Base-by-base conservation (phyloP, 2,329 filamentous ascomycete species). In the Decorospora gaudefroyi region DNA sequence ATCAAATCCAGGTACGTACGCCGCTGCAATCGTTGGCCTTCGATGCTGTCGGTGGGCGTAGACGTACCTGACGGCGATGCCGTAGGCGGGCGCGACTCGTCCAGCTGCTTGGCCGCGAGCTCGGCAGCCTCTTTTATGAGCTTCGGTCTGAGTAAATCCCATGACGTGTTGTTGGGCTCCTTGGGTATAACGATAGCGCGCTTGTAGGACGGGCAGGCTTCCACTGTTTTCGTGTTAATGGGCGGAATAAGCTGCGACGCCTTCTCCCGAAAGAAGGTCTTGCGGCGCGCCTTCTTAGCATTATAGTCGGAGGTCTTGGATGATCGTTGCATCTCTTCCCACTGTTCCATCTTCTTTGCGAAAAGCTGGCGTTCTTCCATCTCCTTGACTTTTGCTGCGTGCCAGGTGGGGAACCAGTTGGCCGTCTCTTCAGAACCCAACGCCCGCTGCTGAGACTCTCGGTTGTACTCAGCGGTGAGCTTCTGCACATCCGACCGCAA, bases 131-230 rank as follows among this genome's bases (percentile, higher is more conserved):
- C 68, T 28, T 64, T 65, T 48, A 69, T 61, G 4, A 70, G 54
- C 44, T 70, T 70, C 3, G 67, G 67, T 34, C 60, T 67, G 34
- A 70, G 56, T 28, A 65, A 62, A 21, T 64, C 53, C 68, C 68
- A 70, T 1, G 68, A 67, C 2, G 57, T 61, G 46, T 59, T 67
- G 45, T 65, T 69, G 10, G 68, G 67, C 8, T 65, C 64, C 42
- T 69, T 71, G 27, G 71, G 65, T 15, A 73, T 72, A 12, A 67
- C 64, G 22, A 74, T 55, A 13, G 70, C 64, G 16, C 66, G 62
- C 12, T 66, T 61, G 49, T 71, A 75, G 1, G 70, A 69, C 1
- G 67, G 59, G 43, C 73, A 74, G 16, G 58, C 61, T 45, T 68
- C 61, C 46, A 75, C 55, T 22, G 68, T 60, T 10, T 55, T 54